Evolutionary conservation across 2,329 filamentous ascomycete species (phyloP).

Genomic region (Zymoseptoria tritici): DNA sequence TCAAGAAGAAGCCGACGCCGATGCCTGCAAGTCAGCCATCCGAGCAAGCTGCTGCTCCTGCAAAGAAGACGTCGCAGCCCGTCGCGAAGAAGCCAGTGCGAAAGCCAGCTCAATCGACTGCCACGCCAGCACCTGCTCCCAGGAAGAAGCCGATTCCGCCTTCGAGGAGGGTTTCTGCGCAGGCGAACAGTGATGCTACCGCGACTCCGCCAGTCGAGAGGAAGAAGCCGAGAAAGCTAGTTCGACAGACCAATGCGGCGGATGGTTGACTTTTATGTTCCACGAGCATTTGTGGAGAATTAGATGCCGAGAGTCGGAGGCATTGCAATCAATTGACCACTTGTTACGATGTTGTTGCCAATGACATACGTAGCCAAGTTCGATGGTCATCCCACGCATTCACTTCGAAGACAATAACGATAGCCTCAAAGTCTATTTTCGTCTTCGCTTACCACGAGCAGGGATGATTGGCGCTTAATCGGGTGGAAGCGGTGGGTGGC

Average conservation of each 20-base stretch:
- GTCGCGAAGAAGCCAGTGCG: slow-evolving; percentile 12
- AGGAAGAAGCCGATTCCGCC: slow-evolving; percentile 6
- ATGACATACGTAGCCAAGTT: background rate
- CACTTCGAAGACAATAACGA: background rate
- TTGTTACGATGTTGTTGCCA: background rate
- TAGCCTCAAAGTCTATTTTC: slow-evolving; percentile 6
- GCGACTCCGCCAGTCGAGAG: slow-evolving; percentile 19
- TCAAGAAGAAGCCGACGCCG: slow-evolving; percentile 10
- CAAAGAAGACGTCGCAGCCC: slow-evolving; percentile 7
- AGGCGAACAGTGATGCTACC: background rate
- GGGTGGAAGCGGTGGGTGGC: background rate
- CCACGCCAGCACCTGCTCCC: slow-evolving; percentile 4
- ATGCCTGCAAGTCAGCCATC: background rate
- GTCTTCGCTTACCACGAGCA: background rate
- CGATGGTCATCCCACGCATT: background rate
- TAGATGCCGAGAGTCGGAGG: background rate
- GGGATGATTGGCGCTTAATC: background rate
- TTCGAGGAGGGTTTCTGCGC: background rate
- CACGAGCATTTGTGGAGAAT: background rate
- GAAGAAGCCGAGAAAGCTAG: slow-evolving; percentile 26
- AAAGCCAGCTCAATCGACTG: slow-evolving; percentile 12
- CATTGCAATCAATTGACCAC: background rate
- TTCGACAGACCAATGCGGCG: background rate
- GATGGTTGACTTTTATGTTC: background rate
- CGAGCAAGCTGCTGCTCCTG: slow-evolving; percentile 1